phyloP scores from a whole-genome alignment of 495 filamentous ascomycete species.

The Daldinia bambusicola region DNA sequence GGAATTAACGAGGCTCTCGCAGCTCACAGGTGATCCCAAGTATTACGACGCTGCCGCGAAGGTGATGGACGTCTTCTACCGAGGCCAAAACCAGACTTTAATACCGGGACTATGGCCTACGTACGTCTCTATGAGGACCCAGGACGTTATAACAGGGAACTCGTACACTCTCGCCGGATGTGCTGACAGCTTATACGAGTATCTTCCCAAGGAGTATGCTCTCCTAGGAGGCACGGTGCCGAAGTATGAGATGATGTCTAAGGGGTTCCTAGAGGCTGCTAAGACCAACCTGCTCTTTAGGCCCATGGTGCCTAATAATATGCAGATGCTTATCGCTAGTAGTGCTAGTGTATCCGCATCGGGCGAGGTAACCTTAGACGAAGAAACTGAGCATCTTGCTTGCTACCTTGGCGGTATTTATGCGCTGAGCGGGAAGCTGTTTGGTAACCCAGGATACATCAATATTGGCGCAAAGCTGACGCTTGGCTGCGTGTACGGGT shows the following conservation, averaged over 20 bases:
- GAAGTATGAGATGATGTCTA: slow-evolving; percentile 82
- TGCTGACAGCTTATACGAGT: slow-evolving; percentile 90
- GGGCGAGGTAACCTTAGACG: slow-evolving; percentile 45
- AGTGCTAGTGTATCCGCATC: slow-evolving; percentile 45
- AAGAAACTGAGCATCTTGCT: slow-evolving; percentile 58
- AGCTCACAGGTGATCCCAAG: slow-evolving; percentile 83
- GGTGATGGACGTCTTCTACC: slow-evolving; percentile 80
- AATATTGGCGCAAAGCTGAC: slow-evolving; percentile 79
- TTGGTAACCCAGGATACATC: slow-evolving; percentile 73
- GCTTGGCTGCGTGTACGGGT: slow-evolving; percentile 88
- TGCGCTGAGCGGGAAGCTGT: slow-evolving; percentile 79
- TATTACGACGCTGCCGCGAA: slow-evolving; percentile 92
- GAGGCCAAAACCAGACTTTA: slow-evolving; percentile 71
- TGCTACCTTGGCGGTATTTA: slow-evolving; percentile 91
- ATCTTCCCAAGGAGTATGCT: slow-evolving; percentile 76
- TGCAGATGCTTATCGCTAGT: slow-evolving; percentile 76
- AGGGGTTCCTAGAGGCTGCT: slow-evolving; percentile 70
- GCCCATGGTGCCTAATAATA: slow-evolving; percentile 76
- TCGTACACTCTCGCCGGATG: slow-evolving; percentile 76
- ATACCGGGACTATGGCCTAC: slow-evolving; percentile 88
- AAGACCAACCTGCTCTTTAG: slow-evolving; percentile 78
- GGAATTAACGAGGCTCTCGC: slow-evolving; percentile 87
- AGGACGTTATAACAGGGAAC: slow-evolving; percentile 50
- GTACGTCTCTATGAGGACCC: slow-evolving; percentile 68
- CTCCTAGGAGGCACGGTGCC: slow-evolving; percentile 80